phyloP scores from a whole-genome alignment of 345 rosid genomes.

The Kandelia obovata region DNA sequence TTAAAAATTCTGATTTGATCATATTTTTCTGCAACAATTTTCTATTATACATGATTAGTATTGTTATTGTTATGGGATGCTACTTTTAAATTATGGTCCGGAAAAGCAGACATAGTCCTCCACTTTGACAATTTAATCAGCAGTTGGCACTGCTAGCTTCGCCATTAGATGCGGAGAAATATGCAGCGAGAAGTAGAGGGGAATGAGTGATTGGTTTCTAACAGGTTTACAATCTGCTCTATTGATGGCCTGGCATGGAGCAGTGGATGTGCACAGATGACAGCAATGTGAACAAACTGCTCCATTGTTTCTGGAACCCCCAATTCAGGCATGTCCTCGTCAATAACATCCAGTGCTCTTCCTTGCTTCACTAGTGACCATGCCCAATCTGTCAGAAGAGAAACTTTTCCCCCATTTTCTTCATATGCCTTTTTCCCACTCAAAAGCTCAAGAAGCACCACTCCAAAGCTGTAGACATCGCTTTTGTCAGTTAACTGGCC shows the following conservation, averaged over 20 bases:
- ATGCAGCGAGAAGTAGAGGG: conserved; percentile 10
- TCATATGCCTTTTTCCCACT: conserved; percentile 39
- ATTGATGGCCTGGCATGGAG: conserved; percentile 37
- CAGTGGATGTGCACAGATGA: conserved; percentile 35
- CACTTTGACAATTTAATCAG: too few relatives aligned
- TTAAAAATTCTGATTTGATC: too few relatives aligned
- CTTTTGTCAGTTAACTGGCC: conserved; percentile 39
- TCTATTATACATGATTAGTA: too few relatives aligned
- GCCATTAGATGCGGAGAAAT: not conserved
- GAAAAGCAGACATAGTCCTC: too few relatives aligned
- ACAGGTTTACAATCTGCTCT: conserved; percentile 35
- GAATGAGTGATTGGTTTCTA: conserved; percentile 25
- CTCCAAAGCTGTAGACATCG: conserved; percentile 46
- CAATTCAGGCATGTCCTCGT: conserved; percentile 25
- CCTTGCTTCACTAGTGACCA: conserved; percentile 38
- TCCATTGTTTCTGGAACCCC: conserved; percentile 29
- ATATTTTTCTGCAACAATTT: too few relatives aligned
- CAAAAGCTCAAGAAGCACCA: conserved; percentile 40
- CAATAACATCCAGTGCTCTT: conserved; percentile 31
- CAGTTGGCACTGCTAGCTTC: too few relatives aligned
- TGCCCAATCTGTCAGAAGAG: conserved; percentile 36
- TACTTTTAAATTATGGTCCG: too few relatives aligned
- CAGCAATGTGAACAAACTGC: conserved; percentile 32
- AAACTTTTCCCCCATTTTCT: conserved; percentile 20
- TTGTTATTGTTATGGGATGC: too few relatives aligned